Percentiles rank a stretch among this genome's conserved stretches.
Conservation (phyloP, 164 flowering plant genomes). For the Kingdonia uniflora region DNA sequence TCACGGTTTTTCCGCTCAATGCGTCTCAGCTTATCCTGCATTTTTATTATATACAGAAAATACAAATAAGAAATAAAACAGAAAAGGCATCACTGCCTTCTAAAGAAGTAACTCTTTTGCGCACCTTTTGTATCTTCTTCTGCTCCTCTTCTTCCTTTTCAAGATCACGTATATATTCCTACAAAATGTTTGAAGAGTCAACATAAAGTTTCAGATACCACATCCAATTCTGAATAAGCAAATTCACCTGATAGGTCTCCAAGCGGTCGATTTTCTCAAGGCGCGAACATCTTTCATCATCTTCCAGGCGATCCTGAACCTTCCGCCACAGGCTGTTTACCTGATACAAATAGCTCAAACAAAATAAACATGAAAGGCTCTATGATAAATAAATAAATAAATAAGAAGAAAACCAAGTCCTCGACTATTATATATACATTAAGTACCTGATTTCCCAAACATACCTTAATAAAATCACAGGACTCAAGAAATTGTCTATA, state of each 20-base stretch:
- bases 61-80: background rate
- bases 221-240: background rate
- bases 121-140: constrained; percentile 79
- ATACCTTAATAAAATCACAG: constrained; percentile 85
- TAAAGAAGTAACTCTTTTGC: background rate
- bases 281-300: constrained; percentile 82
- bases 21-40: constrained; percentile 70
- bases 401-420: no score
- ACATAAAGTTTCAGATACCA: constrained; percentile 1
- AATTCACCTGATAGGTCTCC: constrained; percentile 64
- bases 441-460: no score
- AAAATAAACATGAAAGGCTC: background rate
- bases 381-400: background rate
- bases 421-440: no score
- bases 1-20: constrained; percentile 94
- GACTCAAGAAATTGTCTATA: constrained; percentile 72
- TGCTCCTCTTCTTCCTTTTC: constrained; percentile 97
- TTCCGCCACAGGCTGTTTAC: constrained; percentile 88
- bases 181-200: constrained; percentile 15
- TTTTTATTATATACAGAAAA: background rate
- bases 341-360: constrained; percentile 20
- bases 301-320: constrained; percentile 86
- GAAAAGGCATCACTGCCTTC: background rate
- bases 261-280: constrained; percentile 89
- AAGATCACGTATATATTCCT: constrained; percentile 85